Evolutionary conservation across 192 early-diverging fungal genomes (phyloP), one percentile per base, ranked within the genome.

Genomic region (Chytriomyces confervae): DNA sequence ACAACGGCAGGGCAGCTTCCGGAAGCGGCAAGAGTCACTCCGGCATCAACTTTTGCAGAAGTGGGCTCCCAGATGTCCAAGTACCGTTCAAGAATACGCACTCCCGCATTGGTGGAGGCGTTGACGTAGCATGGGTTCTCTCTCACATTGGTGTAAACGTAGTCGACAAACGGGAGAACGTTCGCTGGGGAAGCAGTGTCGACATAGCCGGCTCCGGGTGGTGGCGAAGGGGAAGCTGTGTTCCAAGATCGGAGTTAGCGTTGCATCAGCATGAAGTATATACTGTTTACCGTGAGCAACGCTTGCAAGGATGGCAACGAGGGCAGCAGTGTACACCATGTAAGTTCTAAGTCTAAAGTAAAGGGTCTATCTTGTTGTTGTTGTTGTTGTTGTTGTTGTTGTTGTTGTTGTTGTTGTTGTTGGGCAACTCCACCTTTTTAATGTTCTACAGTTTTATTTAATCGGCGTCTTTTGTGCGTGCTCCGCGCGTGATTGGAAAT

Each of bases 21-120:
- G n/a, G 36, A 23, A 16, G 53, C 78, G 16, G 78, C 1, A 7
- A 79, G 75, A 62, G 20, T 79, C 13, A 79, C 47, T 1, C 78
- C 78, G 7, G 78, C 78, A 64, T 79, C 78, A 29, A 79, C 78
- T 29, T 80, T 36, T 2, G 64, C 6, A 11, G 78, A 43, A 20
- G 53, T 24, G 8, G 78, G 78, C 64, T 77, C n/a, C 78, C 78
- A 79, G 53, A 79, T 66, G 45, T 79, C 62, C 16, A 78, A 50
- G 76, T 78, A 80, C 10, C 5, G 9, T 16, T 16, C 20, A 48
- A 79, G 46, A 13, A 78, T n/a, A 5, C 77, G 74, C 13, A 79
- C 77, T 16, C 77, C 77, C 27, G 77, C 77, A 47, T 78, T 78
- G 77, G 77, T 78, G 77, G 44, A 11, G 3, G 79, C 20, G 53